Conservation (phyloP, 2,329 filamentous ascomycete species). For the Raffaelea deltoideospora region DNA sequence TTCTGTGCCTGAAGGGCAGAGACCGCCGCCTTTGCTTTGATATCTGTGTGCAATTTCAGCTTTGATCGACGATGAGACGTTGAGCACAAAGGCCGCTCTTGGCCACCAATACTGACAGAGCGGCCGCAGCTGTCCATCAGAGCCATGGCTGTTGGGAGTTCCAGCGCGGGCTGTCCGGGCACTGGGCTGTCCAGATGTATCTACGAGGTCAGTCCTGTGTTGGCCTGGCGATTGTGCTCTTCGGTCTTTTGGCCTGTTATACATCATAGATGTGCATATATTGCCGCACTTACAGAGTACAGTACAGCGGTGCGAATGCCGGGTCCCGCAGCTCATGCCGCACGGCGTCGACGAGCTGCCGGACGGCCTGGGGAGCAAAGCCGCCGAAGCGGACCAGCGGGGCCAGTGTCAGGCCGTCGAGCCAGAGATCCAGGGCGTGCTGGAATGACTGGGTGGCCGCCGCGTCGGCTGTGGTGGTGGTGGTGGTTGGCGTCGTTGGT, state of each 20-base stretch:
- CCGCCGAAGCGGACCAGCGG: slow-evolving; percentile 52
- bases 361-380: slow-evolving; percentile 48
- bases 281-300: slow-evolving; percentile 51
- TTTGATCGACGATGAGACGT: too few relatives aligned
- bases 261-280: too few relatives aligned
- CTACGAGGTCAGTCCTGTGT: slow-evolving; percentile 9
- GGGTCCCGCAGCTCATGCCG: slow-evolving; percentile 47
- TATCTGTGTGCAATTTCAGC: too few relatives aligned
- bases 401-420: slow-evolving; percentile 58
- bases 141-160: too few relatives aligned
- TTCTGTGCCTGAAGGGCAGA: too few relatives aligned
- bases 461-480: background rate
- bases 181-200: slow-evolving; percentile 19
- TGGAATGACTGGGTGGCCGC: slow-evolving; percentile 57
- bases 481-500: background rate
- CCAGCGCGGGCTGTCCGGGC: too few relatives aligned
- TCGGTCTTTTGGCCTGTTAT: background rate
- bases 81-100: too few relatives aligned
- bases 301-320: slow-evolving; percentile 52
- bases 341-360: slow-evolving; percentile 44
- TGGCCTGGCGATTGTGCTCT: background rate
- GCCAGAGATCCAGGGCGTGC: slow-evolving; percentile 54
- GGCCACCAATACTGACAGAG: too few relatives aligned
- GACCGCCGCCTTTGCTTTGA: too few relatives aligned
- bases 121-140: too few relatives aligned